phyloP scores from a whole-genome alignment of 768 basidiomycete genomes.

The Psilocybe tampanensis region DNA sequence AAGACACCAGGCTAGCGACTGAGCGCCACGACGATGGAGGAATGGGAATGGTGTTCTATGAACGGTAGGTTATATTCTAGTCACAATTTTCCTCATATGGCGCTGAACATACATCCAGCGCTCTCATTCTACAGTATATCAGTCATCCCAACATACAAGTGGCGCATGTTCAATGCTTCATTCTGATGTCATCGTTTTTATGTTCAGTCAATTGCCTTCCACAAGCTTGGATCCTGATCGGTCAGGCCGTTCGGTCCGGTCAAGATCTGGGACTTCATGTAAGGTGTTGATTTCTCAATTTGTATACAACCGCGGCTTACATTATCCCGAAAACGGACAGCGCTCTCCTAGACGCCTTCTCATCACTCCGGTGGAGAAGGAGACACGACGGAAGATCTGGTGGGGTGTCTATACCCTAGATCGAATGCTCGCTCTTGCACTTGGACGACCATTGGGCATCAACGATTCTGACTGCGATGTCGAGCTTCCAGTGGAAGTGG shows the following conservation, averaged over 20 bases:
- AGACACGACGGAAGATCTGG: constrained; percentile 90
- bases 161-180: constrained; percentile 88
- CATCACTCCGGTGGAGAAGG: constrained; percentile 78
- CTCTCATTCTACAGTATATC: constrained; percentile 90
- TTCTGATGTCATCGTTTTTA: constrained; percentile 87
- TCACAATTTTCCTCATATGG: constrained; percentile 3
- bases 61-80: constrained; percentile 56
- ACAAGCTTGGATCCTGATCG: constrained; percentile 91
- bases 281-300: constrained; percentile 31
- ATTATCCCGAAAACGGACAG: constrained; percentile 39
- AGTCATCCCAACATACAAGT: constrained; percentile 85
- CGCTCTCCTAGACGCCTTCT: constrained; percentile 79
- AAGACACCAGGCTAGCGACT: constrained; percentile 65
- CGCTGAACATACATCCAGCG: constrained; percentile 43
- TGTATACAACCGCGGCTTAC: constrained; percentile 3
- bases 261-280: constrained; percentile 94
- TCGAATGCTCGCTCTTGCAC: constrained; percentile 88
- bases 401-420: constrained; percentile 92
- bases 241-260: constrained; percentile 86
- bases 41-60: constrained; percentile 89
- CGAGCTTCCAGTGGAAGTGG: constrained; percentile 80
- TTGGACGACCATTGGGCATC: constrained; percentile 86
- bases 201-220: constrained; percentile 93
- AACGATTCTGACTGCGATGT: constrained; percentile 92
- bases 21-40: constrained; percentile 75